Evolutionary conservation across 2,329 filamentous ascomycete genomes (phyloP), one percentile per base, ranked within the genome.

Genomic region (Aspergillus persii): DNA sequence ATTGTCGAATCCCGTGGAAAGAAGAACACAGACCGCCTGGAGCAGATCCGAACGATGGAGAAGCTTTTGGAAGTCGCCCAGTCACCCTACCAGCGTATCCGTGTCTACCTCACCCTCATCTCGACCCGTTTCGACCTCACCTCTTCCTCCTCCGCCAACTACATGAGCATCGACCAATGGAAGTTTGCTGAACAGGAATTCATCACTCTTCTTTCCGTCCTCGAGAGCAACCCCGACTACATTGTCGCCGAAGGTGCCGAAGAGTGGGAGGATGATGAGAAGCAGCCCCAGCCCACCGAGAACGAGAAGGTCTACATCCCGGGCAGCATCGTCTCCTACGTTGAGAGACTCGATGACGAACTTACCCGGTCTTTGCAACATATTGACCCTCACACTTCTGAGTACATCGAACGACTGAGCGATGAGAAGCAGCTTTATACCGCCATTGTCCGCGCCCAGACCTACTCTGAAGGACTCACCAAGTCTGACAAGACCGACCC

Each of bases 261-360:
- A 75, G 95, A 99, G 79, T 98, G 95, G 95, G 95, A 99, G 68
- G 95, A 99, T 71, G 96, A 99, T 68, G 96, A 99, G 70, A 98
- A 97, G 83, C 85, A 88, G 46, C 95, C 95, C 12, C 83, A 83
- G 33, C 82, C 94, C 66, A 86, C 85, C 58, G 77, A 84, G 26
- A 91, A 87, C 63, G 88, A 96, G 76, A 89, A 86, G 75, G 85
- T 94, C 73, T 90, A 96, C 84, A 93, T 99, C 59, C 91, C 95
- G 23, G 96, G 95, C 73, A 97, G 92, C 81, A 83, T 98, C 61
- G 91, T 97, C 50, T 98, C 95, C 0, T 96, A 94, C 73, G 87
- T 96, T 33, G 95, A 99, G 83, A 86, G 95, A 72, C 85, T 99
- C 23, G 95, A 99, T 71, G 95, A 99, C 72, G 96, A 99, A 81